Conservation (phyloP, 306 rosid species). For the Luffa aegyptiaca region DNA sequence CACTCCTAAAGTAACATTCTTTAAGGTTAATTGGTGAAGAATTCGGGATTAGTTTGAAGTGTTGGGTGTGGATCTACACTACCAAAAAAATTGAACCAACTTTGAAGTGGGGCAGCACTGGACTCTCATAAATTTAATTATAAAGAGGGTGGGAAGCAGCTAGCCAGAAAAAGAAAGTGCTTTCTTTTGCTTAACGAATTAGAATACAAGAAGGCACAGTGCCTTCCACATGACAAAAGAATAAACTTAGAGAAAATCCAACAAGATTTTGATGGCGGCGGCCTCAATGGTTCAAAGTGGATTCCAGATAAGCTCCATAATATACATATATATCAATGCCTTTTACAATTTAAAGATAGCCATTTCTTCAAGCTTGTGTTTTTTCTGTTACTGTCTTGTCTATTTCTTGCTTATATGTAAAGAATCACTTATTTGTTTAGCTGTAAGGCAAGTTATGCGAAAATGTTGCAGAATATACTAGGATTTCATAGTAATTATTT, state of each 20-base stretch:
- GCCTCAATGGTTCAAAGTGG: background rate
- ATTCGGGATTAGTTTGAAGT: background rate
- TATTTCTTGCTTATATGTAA: background rate
- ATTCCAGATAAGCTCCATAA: background rate
- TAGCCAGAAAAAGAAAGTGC: background rate
- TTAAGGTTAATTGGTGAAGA: background rate
- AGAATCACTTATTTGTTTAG: background rate
- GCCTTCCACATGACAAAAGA: conserved; percentile 11
- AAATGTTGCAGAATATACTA: background rate
- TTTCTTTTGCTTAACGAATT: conserved; percentile 18
- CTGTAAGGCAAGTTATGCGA: background rate
- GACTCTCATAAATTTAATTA: background rate
- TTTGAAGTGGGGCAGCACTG: background rate
- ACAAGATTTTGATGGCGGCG: background rate
- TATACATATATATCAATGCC: no score
- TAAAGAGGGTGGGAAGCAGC: no score
- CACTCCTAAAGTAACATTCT: background rate
- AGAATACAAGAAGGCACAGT: background rate
- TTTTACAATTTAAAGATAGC: background rate
- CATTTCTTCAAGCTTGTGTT: background rate
- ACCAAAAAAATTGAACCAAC: background rate
- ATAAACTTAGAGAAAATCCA: background rate
- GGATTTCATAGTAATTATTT: background rate
- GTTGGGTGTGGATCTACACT: background rate
- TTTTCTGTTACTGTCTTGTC: background rate